phyloP scores from a whole-genome alignment of 1,284 basidiomycete genomes.

The Irpex rosettiformis region DNA sequence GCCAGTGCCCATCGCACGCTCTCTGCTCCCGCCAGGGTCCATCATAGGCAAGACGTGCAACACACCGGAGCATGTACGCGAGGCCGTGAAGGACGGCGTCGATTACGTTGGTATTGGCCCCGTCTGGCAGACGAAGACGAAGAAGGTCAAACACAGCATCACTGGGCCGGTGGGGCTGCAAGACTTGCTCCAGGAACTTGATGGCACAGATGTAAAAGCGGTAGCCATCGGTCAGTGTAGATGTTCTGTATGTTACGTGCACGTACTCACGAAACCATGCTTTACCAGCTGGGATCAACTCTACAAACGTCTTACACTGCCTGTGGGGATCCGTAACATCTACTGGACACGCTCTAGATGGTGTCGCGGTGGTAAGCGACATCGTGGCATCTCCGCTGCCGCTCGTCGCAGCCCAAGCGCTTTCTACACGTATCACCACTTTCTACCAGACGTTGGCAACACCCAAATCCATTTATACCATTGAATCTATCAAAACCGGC shows the following conservation, averaged over 20 bases:
- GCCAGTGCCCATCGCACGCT: conserved; percentile 67
- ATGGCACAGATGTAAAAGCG: conserved; percentile 60
- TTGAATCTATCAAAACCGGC: conserved; percentile 30
- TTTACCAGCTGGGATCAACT: conserved; percentile 77
- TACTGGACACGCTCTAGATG: conserved; percentile 60
- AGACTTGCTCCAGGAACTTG: conserved; percentile 58
- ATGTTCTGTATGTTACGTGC: neutral
- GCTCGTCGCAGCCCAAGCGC: conserved; percentile 45
- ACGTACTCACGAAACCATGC: neutral
- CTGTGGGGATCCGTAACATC: conserved; percentile 66
- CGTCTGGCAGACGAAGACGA: conserved; percentile 73
- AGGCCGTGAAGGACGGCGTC: conserved; percentile 55
- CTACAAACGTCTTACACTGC: conserved; percentile 67
- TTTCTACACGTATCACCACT: conserved; percentile 41
- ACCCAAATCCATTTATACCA: conserved; percentile 21
- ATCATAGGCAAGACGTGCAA: conserved; percentile 86
- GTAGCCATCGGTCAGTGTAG: conserved; percentile 77
- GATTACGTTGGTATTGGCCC: conserved; percentile 91
- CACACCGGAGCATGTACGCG: conserved; percentile 57
- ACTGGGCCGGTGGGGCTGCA: conserved; percentile 68
- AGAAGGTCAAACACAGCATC: conserved; percentile 57
- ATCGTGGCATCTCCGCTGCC: conserved; percentile 77
- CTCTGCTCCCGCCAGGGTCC: conserved; percentile 64
- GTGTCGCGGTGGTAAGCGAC: conserved; percentile 90
- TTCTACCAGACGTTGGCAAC: conserved; percentile 31